Evolutionary conservation across 1,139 yeast genomes (phyloP), one percentile per base, ranked within the genome.

Genomic region (Insectozyma bohioensis): DNA sequence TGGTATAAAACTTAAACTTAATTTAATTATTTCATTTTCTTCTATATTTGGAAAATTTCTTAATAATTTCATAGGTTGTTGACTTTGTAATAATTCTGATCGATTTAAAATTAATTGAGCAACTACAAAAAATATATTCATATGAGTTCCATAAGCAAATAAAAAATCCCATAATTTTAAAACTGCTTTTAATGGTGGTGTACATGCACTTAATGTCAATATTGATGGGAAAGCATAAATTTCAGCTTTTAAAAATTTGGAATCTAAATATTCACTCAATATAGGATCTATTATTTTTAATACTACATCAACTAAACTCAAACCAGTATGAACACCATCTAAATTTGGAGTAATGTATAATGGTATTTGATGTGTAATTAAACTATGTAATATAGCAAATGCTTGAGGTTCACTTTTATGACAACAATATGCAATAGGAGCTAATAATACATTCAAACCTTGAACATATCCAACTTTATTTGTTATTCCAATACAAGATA

Each of bases 181-280:
- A 1, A 85, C 87, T 42, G 88, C 85, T 17, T 69, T 63, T 32
- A 90, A 62, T 0, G 96, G 94, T 7, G 95, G 95, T 3, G 95
- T 87, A 51, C 95, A 86, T 4, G 96, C 95, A 37, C 94, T 80
- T 31, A 90, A 63, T 0, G 97, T 88, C 42, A 90, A 63, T 0
- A 88, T 86, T 1, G 95, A 80, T 0, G 97, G 95, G 48, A 88
- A 81, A 0, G 95, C 96, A 55, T 87, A 88, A 21, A 88, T 79
- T 51, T 88, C 88, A 0, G 96, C 90, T 30, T 83, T 79, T 37
- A 80, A 56, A 49, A 82, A 75, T 48, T 82, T 83, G 33, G 82
- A 71, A 39, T 72, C 76, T 30, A 85, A 65, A 46, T 67, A 75
- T 24, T 71, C 71, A 51, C 74, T 80, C 22, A 90, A 66, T 12